Evolutionary conservation across 2,329 filamentous ascomycete genomes (phyloP).

Genomic region (Coccinonectria pachysandricola): DNA sequence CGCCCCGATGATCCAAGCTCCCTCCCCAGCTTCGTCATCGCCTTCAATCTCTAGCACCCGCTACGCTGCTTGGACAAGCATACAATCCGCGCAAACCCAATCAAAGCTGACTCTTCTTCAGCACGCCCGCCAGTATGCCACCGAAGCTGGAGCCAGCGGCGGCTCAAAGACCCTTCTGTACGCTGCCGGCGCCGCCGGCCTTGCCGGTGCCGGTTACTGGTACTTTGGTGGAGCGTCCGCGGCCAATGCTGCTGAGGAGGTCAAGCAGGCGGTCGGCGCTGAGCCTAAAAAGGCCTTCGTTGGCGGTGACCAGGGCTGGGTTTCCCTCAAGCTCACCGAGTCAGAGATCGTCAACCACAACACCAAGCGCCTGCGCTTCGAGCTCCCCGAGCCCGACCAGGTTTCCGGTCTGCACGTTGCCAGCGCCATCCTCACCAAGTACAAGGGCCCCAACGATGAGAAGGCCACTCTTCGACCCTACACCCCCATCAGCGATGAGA

Average conservation of each 20-base stretch:
- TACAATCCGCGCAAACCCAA: too few species aligned
- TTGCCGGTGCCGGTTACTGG: constrained; percentile 48
- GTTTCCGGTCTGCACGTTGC: constrained; percentile 74
- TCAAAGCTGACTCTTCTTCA: constrained; percentile 34
- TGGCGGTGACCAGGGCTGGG: constrained; percentile 82
- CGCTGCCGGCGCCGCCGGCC: constrained; percentile 46
- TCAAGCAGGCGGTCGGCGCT: constrained; percentile 37
- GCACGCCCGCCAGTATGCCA: constrained; percentile 57
- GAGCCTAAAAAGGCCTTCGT: constrained; percentile 49
- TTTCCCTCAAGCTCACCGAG: constrained; percentile 69
- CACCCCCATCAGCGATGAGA: constrained; percentile 81
- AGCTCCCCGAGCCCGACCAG: constrained; percentile 71
- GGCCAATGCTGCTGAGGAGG: constrained; percentile 47
- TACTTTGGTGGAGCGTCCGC: constrained; percentile 43
- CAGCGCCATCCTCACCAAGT: constrained; percentile 87
- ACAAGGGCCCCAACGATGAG: constrained; percentile 68
- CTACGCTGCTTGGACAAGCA: too few species aligned
- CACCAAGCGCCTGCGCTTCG: constrained; percentile 86
- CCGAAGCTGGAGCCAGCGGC: constrained; percentile 42
- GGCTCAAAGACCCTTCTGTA: constrained; percentile 51
- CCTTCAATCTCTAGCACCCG: too few species aligned
- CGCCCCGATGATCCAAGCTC: constrained; percentile 2
- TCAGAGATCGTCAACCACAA: constrained; percentile 83
- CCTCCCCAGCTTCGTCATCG: neutral
- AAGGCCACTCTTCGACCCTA: constrained; percentile 89